Percentiles rank a stretch among this genome's conserved stretches.
phyloP scores from a whole-genome alignment of 306 rosid species.

The Glycine latifolia region DNA sequence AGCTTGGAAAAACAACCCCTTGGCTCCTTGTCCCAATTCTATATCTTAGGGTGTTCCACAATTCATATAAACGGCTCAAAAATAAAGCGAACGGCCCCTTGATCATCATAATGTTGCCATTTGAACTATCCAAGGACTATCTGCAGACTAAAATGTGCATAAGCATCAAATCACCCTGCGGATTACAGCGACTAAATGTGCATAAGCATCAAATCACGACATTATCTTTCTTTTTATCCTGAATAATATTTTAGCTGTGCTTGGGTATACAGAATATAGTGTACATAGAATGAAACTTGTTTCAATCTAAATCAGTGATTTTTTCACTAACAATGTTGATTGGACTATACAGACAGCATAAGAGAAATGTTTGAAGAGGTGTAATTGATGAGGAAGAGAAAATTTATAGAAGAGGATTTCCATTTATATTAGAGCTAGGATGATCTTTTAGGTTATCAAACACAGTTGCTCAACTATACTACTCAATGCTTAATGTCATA shows the following conservation, averaged over 20 bases:
- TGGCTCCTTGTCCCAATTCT: constrained; percentile 21
- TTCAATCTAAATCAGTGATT: background rate
- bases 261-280: background rate
- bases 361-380: background rate
- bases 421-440: background rate
- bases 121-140: constrained; percentile 12
- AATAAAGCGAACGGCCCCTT: constrained; percentile 39
- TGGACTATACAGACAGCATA: background rate
- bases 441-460: background rate
- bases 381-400: background rate
- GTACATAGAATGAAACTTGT: background rate
- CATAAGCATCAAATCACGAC: too few relatives aligned
- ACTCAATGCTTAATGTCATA: background rate
- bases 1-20: constrained; percentile 10
- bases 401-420: background rate
- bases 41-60: background rate
- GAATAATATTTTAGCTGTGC: constrained; percentile 2
- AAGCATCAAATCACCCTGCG: constrained; percentile 33
- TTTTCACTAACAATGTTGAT: background rate
- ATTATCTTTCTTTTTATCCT: constrained; percentile 17
- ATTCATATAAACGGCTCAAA: constrained; percentile 37
- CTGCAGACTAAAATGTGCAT: background rate
- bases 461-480: background rate
- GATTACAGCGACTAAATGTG: too few relatives aligned
- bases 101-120: constrained; percentile 35